phyloP scores from a whole-genome alignment of 305 asterid genomes.

The Solanum chacoense region DNA sequence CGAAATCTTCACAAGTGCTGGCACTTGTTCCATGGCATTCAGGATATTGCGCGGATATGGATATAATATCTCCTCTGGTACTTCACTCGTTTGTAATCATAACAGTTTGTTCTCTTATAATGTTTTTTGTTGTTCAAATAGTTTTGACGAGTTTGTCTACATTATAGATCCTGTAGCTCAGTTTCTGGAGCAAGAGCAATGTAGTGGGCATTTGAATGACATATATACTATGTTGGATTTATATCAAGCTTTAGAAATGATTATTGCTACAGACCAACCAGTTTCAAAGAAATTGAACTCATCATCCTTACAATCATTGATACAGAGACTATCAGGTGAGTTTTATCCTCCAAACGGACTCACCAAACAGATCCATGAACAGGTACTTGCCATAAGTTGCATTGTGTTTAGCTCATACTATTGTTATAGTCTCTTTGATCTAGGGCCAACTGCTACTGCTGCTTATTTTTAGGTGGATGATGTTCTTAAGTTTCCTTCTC shows the following conservation, averaged over 20 bases:
- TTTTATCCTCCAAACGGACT: slow-evolving; percentile 21
- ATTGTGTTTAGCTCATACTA: background rate
- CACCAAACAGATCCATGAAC: slow-evolving; percentile 28
- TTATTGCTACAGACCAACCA: slow-evolving; percentile 36
- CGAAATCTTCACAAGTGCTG: slow-evolving; percentile 61
- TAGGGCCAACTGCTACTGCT: slow-evolving; percentile 1
- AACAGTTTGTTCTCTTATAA: background rate
- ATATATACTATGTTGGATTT: slow-evolving; percentile 36
- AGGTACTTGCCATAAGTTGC: slow-evolving; percentile 31
- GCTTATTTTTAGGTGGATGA: slow-evolving; percentile 52
- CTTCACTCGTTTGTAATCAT: slow-evolving; percentile 1
- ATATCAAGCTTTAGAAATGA: slow-evolving; percentile 55
- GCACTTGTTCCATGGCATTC: slow-evolving; percentile 80
- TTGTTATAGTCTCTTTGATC: background rate
- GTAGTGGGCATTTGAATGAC: slow-evolving; percentile 41
- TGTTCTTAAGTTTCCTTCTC: slow-evolving; percentile 49
- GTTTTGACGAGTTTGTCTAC: slow-evolving; percentile 11
- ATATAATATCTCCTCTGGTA: slow-evolving; percentile 65
- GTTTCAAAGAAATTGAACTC: slow-evolving; percentile 33
- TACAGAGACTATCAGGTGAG: slow-evolving; percentile 28
- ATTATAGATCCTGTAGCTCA: slow-evolving; percentile 41
- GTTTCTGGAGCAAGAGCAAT: slow-evolving; percentile 27
- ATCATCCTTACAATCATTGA: slow-evolving; percentile 38
- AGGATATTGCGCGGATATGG: slow-evolving; percentile 58
- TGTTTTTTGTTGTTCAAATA: background rate